Evolutionary conservation across 2,329 filamentous ascomycete species (phyloP).

Genomic region (Xylariaceae sp.): DNA sequence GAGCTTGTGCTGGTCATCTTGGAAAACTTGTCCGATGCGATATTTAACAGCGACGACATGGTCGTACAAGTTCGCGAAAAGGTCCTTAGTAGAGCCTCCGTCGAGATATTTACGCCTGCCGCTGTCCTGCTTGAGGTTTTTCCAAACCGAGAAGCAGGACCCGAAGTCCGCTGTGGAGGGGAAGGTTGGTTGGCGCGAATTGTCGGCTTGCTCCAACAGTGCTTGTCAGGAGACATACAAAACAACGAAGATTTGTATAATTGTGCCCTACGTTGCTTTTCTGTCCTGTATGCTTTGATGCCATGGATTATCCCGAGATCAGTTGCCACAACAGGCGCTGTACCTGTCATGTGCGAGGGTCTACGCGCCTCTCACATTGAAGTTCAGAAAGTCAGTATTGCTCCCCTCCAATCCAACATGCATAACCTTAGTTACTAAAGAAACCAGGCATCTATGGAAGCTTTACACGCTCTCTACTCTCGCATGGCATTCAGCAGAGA

Average conservation of each 20-base stretch:
- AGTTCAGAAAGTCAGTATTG: slow-evolving; percentile 64
- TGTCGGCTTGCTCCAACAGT: slow-evolving; percentile 68
- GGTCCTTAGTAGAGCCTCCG: slow-evolving; percentile 79
- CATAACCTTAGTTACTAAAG: slow-evolving; percentile 8
- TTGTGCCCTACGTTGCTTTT: slow-evolving; percentile 72
- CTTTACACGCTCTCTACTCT: slow-evolving; percentile 76
- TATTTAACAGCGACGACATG: slow-evolving; percentile 86
- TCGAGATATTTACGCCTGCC: slow-evolving; percentile 87
- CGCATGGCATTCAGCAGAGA: slow-evolving; percentile 69
- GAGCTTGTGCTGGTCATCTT: slow-evolving; percentile 84
- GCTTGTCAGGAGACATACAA: slow-evolving; percentile 61
- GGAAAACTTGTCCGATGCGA: slow-evolving; percentile 88
- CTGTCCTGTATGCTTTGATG: slow-evolving; percentile 73
- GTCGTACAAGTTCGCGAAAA: slow-evolving; percentile 79
- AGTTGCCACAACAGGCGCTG: slow-evolving; percentile 65
- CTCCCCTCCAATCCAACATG: neutral
- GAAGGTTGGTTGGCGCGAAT: slow-evolving; percentile 86
- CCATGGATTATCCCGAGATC: slow-evolving; percentile 85
- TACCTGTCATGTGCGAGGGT: slow-evolving; percentile 66
- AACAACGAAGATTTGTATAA: slow-evolving; percentile 62
- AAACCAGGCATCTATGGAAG: slow-evolving; percentile 70
- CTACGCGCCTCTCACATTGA: slow-evolving; percentile 66
- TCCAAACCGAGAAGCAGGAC: slow-evolving; percentile 63
- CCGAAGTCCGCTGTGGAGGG: slow-evolving; percentile 68
- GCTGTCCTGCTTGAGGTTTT: slow-evolving; percentile 71